Evolutionary conservation across 2,329 filamentous ascomycete genomes (phyloP).

Genomic region (Penicillium sp.): DNA sequence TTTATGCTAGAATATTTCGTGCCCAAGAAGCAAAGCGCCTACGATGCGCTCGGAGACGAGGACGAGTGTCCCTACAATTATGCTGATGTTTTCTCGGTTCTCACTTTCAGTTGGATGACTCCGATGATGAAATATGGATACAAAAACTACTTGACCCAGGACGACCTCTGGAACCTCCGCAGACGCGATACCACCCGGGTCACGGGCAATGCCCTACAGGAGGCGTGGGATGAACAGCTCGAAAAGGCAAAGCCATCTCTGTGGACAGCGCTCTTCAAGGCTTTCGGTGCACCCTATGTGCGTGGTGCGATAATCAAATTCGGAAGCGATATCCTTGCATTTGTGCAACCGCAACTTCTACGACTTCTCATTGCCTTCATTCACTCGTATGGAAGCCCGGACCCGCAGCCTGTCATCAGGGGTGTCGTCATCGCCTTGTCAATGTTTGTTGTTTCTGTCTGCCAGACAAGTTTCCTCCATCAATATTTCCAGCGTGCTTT

Average conservation of each 20-base stretch:
- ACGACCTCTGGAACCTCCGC: slow-evolving; percentile 88
- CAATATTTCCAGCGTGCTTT: slow-evolving; percentile 97
- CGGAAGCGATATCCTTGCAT: slow-evolving; percentile 76
- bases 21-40: slow-evolving; percentile 65
- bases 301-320: slow-evolving; percentile 77
- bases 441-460: slow-evolving; percentile 81
- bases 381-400: slow-evolving; percentile 57
- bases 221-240: slow-evolving; percentile 69
- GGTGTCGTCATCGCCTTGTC: slow-evolving; percentile 78
- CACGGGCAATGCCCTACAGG: slow-evolving; percentile 61
- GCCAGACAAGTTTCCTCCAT: slow-evolving; percentile 83
- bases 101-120: slow-evolving; percentile 98
- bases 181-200: slow-evolving; percentile 67
- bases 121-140: slow-evolving; percentile 95
- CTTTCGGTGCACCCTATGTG: slow-evolving; percentile 77
- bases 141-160: slow-evolving; percentile 80
- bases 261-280: slow-evolving; percentile 75
- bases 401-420: slow-evolving; percentile 68
- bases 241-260: slow-evolving; percentile 67
- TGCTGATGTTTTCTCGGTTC: slow-evolving; percentile 81
- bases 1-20: slow-evolving; percentile 78
- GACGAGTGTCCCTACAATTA: slow-evolving; percentile 73
- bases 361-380: slow-evolving; percentile 77
- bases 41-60: slow-evolving; percentile 56
- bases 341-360: slow-evolving; percentile 82